These are phyloP conservation scores for Aspergillus chevalieri DNA, from an alignment of 2,329 filamentous ascomycete species.

Conservation along the genomic window DNA sequence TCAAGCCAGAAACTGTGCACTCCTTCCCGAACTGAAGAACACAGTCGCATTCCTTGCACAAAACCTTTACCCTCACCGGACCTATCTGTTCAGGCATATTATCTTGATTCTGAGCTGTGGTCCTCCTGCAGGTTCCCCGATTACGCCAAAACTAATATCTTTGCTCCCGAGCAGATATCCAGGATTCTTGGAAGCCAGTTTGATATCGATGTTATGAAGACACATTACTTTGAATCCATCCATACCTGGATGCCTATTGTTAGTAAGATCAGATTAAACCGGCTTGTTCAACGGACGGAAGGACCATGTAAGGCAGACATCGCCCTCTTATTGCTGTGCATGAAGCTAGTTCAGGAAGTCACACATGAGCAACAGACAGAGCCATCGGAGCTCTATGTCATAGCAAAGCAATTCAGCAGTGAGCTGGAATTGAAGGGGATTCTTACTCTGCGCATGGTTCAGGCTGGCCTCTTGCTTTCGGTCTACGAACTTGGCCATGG, in stretches of 20 bases:
- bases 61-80: not conserved
- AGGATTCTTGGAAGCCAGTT: not conserved
- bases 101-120: not conserved
- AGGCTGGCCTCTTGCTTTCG: conserved; percentile 1
- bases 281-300: not conserved
- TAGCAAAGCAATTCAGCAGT: not conserved
- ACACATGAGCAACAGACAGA: not conserved
- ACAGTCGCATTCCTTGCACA: not conserved
- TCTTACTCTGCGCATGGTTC: not conserved
- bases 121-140: not conserved
- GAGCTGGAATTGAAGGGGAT: not conserved
- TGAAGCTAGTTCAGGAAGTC: not conserved
- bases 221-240: not conserved
- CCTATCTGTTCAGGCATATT: not conserved
- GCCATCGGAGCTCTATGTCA: not conserved
- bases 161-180: not conserved
- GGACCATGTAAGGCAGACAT: not conserved
- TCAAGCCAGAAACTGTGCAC: not conserved
- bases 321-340: not conserved
- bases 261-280: not conserved
- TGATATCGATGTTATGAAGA: not conserved
- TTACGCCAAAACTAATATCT: not conserved
- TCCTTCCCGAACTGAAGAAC: not conserved
- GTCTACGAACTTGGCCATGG: conserved; percentile 6
- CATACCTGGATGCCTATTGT: not conserved